These are phyloP conservation scores for Artemisia tridentata DNA, from an alignment of 129 eudicot species.

Conservation along the genomic window DNA sequence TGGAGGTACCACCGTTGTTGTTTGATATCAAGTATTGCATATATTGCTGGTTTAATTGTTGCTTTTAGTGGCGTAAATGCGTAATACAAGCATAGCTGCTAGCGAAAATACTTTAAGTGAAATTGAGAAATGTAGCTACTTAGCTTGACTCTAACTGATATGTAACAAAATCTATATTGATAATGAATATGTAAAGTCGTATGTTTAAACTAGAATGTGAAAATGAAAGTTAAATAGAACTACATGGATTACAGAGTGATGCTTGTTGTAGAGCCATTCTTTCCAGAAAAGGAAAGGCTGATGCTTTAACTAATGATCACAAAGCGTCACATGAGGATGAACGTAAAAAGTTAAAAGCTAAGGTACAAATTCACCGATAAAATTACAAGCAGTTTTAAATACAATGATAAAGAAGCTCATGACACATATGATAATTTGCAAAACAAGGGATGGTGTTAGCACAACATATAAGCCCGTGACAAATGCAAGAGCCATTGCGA, in stretches of 20 bases:
- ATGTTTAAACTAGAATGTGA: constrained; percentile 8
- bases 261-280: constrained; percentile 88
- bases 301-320: constrained; percentile 75
- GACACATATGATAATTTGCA: background rate
- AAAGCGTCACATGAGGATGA: constrained; percentile 70
- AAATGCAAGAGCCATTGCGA: background rate
- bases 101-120: no score
- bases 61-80: no score
- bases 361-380: constrained; percentile 37
- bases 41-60: no score
- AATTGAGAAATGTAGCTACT: no score
- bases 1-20: no score
- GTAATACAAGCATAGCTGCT: no score
- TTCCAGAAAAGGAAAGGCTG: constrained; percentile 68
- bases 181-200: constrained; percentile 1
- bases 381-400: background rate
- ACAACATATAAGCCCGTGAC: background rate
- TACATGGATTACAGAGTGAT: constrained; percentile 80
- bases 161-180: background rate
- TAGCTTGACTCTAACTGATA: no score
- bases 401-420: background rate
- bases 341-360: constrained; percentile 65
- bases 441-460: background rate
- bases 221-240: constrained; percentile 9
- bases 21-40: no score